Percentiles rank a stretch among this genome's conserved stretches.
Evolutionary conservation across 139 green algal species (phyloP).

Genomic region (Parachlorella kessleri): DNA sequence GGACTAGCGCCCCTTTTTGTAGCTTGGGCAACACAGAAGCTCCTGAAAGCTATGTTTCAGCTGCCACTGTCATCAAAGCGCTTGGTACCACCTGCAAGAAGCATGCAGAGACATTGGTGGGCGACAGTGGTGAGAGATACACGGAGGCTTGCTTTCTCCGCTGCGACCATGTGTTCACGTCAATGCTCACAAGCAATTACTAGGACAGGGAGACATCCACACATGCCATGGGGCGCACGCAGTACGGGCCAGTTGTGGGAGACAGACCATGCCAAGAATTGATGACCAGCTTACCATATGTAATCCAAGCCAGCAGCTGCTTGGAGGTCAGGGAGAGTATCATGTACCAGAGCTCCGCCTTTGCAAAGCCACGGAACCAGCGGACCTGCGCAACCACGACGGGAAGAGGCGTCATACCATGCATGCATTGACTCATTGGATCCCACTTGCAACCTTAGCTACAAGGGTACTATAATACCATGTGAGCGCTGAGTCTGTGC

Average conservation of each 20-base stretch:
- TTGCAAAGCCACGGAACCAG: slow-evolving; percentile 31
- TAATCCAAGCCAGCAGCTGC: slow-evolving; percentile 42
- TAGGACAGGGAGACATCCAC: neutral
- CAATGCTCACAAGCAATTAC: neutral
- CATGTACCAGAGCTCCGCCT: slow-evolving; percentile 37
- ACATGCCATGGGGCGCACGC: neutral
- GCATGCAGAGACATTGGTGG: neutral
- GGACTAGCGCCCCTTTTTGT: no score
- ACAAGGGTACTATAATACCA: no score
- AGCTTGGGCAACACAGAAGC: no score
- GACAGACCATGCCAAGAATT: neutral
- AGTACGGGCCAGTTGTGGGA: neutral
- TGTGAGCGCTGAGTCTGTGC: no score
- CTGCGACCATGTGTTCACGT: no score
- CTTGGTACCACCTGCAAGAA: no score
- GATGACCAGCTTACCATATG: slow-evolving; percentile 12
- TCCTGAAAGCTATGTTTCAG: no score
- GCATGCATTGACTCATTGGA: no score
- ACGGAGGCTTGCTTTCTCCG: no score
- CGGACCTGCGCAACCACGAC: slow-evolving; percentile 18
- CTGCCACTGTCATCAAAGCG: no score
- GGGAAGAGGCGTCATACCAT: no score
- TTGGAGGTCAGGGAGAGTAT: slow-evolving; percentile 36
- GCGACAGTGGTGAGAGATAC: neutral
- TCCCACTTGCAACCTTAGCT: no score